Evolutionary conservation across 768 basidiomycete species (phyloP).

Genomic region (Clavulina sp.): DNA sequence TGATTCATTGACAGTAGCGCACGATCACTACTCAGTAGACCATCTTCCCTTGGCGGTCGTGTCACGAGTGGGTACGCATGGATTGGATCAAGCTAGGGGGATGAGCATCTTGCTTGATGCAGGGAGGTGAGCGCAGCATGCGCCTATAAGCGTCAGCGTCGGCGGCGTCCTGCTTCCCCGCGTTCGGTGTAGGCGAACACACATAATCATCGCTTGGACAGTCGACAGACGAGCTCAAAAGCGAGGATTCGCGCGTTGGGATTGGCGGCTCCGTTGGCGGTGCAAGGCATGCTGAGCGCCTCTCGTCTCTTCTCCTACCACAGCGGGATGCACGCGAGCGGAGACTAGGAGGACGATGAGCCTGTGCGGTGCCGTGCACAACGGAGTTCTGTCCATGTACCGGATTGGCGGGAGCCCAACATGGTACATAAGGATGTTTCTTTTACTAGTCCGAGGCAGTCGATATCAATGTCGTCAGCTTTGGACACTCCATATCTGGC

Average conservation of each 20-base stretch:
- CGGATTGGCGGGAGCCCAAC: background rate
- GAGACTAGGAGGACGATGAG: constrained; percentile 18
- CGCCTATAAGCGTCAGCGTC: too few species aligned
- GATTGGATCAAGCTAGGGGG: background rate
- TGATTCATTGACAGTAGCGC: too few species aligned
- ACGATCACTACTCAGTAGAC: too few species aligned
- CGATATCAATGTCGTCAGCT: too few species aligned
- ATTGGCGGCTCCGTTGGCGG: too few species aligned
- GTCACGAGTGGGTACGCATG: constrained; percentile 5
- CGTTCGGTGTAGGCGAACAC: too few species aligned
- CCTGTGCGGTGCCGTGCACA: constrained; percentile 20
- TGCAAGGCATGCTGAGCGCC: background rate
- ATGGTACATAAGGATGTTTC: background rate
- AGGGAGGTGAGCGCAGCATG: background rate
- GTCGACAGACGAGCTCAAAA: too few species aligned
- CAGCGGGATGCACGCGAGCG: constrained; percentile 8
- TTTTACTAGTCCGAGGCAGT: too few species aligned
- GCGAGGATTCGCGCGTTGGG: too few species aligned
- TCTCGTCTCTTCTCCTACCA: background rate
- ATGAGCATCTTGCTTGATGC: background rate
- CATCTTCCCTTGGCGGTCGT: background rate
- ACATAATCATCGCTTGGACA: too few species aligned
- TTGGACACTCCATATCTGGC: too few species aligned
- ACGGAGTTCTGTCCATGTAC: constrained; percentile 17
- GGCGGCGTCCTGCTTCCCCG: too few species aligned